phyloP scores from a whole-genome alignment of 768 basidiomycete species.

The Rubroboletus satanas region DNA sequence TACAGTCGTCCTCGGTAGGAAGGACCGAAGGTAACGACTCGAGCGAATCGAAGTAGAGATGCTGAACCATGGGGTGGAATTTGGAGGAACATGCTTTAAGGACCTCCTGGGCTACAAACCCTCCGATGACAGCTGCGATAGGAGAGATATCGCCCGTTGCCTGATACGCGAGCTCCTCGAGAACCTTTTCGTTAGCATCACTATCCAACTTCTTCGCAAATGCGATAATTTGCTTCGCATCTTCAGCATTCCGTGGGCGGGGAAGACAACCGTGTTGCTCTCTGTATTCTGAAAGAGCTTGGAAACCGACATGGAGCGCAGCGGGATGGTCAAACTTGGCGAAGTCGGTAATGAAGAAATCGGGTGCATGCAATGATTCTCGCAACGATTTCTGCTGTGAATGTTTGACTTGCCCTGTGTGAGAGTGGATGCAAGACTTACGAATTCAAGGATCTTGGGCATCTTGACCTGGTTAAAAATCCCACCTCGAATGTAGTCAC shows the following conservation, averaged over 20 bases:
- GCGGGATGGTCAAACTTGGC: constrained; percentile 94
- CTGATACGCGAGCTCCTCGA: constrained; percentile 86
- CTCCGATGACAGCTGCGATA: constrained; percentile 89
- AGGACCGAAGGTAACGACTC: constrained; percentile 80
- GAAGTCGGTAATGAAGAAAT: constrained; percentile 93
- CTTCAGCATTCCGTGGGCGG: constrained; percentile 74
- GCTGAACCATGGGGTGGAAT: constrained; percentile 94
- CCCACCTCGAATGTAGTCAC: constrained; percentile 81
- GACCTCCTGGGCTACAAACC: constrained; percentile 96
- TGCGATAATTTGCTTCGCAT: constrained; percentile 67
- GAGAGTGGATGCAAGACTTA: constrained; percentile 39
- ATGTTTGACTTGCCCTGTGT: background rate
- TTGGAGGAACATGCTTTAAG: constrained; percentile 97
- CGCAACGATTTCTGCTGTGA: constrained; percentile 79
- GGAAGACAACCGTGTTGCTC: constrained; percentile 67
- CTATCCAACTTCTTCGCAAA: constrained; percentile 75
- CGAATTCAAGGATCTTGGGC: constrained; percentile 94
- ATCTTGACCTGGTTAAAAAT: constrained; percentile 99
- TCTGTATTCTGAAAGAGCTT: constrained; percentile 80
- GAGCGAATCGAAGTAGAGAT: constrained; percentile 95
- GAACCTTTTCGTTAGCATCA: constrained; percentile 75
- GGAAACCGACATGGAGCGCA: constrained; percentile 90
- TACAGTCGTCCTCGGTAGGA: constrained; percentile 80
- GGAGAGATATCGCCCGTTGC: constrained; percentile 89
- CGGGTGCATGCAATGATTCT: constrained; percentile 77